Evolutionary conservation across 345 rosid species (phyloP).

Genomic region (Kernera saxatilis): DNA sequence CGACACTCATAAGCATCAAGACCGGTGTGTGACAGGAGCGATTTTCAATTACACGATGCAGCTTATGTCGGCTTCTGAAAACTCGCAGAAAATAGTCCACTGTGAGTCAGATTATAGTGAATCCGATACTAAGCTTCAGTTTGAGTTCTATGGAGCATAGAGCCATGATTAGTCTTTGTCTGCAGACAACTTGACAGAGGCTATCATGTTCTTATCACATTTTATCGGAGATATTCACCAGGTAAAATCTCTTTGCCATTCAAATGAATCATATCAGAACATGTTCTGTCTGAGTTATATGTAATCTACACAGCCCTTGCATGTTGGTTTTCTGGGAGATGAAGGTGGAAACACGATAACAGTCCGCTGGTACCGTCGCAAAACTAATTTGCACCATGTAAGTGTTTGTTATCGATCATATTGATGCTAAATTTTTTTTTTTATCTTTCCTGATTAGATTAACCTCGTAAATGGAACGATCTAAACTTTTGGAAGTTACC

Average conservation of each 20-base stretch:
- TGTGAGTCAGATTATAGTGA: slow-evolving; percentile 39
- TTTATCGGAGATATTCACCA: slow-evolving; percentile 89
- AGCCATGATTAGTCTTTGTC: slow-evolving; percentile 5
- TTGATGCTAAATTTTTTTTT: background rate
- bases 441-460: background rate
- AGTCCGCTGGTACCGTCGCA: slow-evolving; percentile 82
- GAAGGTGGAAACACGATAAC: slow-evolving; percentile 80
- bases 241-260: slow-evolving; percentile 37
- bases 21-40: slow-evolving; percentile 81
- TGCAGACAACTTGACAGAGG: slow-evolving; percentile 86
- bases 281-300: slow-evolving; percentile 1
- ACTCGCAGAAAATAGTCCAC: slow-evolving; percentile 22
- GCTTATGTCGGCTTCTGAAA: slow-evolving; percentile 46
- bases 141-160: background rate
- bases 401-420: slow-evolving; percentile 17
- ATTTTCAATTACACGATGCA: slow-evolving; percentile 80
- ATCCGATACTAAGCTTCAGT: background rate
- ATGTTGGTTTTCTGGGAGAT: slow-evolving; percentile 90
- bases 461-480: background rate
- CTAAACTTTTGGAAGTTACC: background rate
- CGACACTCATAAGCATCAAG: slow-evolving; percentile 52
- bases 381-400: slow-evolving; percentile 92
- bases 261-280: background rate
- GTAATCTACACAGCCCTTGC: slow-evolving; percentile 62
- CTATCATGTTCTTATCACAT: slow-evolving; percentile 89